Conservation (phyloP, 2,329 filamentous ascomycete genomes). For the Bipolaris sorokiniana region DNA sequence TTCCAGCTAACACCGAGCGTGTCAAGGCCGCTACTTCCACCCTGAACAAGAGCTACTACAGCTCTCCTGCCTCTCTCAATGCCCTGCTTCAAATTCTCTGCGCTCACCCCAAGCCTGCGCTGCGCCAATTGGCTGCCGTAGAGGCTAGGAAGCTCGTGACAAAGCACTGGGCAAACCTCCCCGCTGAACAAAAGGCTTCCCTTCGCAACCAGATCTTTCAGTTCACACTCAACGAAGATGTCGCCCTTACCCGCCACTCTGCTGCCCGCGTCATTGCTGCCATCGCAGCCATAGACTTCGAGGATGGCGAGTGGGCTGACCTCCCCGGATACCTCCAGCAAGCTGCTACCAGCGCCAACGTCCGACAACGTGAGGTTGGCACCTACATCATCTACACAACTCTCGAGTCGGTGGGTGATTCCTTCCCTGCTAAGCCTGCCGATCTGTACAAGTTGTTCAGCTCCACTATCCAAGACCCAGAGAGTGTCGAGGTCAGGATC, state of each 20-base stretch:
- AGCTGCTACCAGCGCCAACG: slow-evolving; percentile 75
- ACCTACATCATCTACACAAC: slow-evolving; percentile 93
- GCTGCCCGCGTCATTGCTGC: slow-evolving; percentile 86
- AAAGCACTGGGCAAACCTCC: slow-evolving; percentile 83
- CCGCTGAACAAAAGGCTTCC: slow-evolving; percentile 76
- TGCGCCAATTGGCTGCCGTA: slow-evolving; percentile 90
- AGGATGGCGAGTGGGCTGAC: slow-evolving; percentile 83
- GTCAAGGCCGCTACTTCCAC: slow-evolving; percentile 89
- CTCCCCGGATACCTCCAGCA: slow-evolving; percentile 80
- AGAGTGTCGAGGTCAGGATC: slow-evolving; percentile 90
- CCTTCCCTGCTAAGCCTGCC: slow-evolving; percentile 79
- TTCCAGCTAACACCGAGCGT: slow-evolving; percentile 71
- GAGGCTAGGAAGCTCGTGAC: slow-evolving; percentile 82
- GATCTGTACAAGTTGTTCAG: slow-evolving; percentile 83
- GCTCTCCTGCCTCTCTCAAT: slow-evolving; percentile 80
- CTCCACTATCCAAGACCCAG: slow-evolving; percentile 85
- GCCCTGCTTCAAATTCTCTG: slow-evolving; percentile 88
- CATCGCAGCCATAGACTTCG: slow-evolving; percentile 84
- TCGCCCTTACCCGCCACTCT: slow-evolving; percentile 79
- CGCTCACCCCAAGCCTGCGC: slow-evolving; percentile 71
- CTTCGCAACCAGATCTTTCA: slow-evolving; percentile 85
- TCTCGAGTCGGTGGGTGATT: slow-evolving; percentile 83
- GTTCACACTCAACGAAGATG: slow-evolving; percentile 79
- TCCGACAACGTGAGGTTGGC: slow-evolving; percentile 84
- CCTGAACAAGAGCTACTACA: slow-evolving; percentile 93